phyloP scores from a whole-genome alignment of 1,139 yeast genomes.

The Blastobotrys niveus region DNA sequence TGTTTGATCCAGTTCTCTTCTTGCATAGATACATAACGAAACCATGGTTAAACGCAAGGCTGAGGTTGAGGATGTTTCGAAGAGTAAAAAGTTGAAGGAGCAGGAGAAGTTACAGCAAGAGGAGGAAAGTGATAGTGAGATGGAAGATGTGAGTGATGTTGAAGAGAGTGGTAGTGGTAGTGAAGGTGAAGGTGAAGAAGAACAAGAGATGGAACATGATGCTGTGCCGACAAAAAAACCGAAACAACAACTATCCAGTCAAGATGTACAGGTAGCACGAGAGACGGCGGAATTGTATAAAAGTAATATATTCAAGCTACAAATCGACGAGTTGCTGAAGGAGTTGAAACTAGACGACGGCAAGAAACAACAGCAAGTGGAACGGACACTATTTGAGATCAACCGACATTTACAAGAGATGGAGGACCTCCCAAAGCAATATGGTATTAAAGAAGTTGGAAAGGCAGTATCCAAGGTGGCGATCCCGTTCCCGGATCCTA shows the following conservation, averaged over 20 bases:
- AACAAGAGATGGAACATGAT: conserved; percentile 15
- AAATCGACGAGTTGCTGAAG: conserved; percentile 81
- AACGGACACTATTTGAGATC: conserved; percentile 69
- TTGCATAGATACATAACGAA: not conserved
- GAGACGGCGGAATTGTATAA: conserved; percentile 93
- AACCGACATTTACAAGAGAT: conserved; percentile 63
- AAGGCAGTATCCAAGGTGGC: conserved; percentile 45
- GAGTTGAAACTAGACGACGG: conserved; percentile 78
- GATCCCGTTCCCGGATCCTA: conserved; percentile 88
- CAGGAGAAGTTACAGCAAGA: conserved; percentile 14
- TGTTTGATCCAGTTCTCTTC: not conserved
- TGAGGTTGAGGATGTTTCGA: conserved; percentile 9
- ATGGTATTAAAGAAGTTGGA: conserved; percentile 50
- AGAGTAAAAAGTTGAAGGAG: conserved; percentile 10
- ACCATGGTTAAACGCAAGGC: conserved; percentile 17
- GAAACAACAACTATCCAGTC: conserved; percentile 48
- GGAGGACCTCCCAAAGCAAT: conserved; percentile 49
- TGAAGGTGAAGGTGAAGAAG: conserved; percentile 16
- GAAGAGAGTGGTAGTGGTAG: conserved; percentile 10
- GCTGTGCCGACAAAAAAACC: conserved; percentile 16
- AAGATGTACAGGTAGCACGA: conserved; percentile 83
- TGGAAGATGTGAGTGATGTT: conserved; percentile 12
- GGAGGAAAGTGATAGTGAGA: conserved; percentile 9
- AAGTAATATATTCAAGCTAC: conserved; percentile 88
- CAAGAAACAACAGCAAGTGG: conserved; percentile 57